These are phyloP conservation scores for Verticillium albo-atrum DNA, from an alignment of 2,329 filamentous ascomycete species.

Conservation along the genomic window DNA sequence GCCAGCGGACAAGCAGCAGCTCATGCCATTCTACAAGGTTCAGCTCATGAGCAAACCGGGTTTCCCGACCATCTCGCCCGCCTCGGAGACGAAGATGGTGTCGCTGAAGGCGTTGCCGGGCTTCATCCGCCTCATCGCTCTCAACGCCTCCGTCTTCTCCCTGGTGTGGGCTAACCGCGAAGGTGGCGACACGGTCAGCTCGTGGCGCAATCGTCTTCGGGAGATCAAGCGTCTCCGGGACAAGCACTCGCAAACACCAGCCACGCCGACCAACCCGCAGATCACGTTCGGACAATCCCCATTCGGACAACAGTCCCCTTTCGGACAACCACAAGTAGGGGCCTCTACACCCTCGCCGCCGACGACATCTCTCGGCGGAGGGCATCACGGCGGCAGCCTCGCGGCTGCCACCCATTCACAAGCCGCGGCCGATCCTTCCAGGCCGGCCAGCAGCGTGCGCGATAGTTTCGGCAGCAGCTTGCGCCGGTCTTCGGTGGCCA, in stretches of 20 bases:
- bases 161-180: conserved; percentile 79
- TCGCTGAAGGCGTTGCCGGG: conserved; percentile 75
- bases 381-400: conserved; percentile 12
- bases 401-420: neutral
- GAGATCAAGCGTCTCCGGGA: conserved; percentile 82
- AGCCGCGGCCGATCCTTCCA: conserved; percentile 22
- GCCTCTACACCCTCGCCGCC: conserved; percentile 20
- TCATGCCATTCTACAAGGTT: conserved; percentile 72
- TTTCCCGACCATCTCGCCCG: conserved; percentile 88
- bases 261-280: conserved; percentile 21
- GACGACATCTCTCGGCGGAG: conserved; percentile 23
- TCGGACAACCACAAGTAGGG: conserved; percentile 21
- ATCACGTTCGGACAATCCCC: conserved; percentile 17
- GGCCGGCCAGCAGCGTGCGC: conserved; percentile 46
- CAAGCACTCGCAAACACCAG: conserved; percentile 45
- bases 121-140: conserved; percentile 81
- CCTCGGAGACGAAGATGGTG: conserved; percentile 84
- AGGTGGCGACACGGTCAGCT: conserved; percentile 78
- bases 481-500: conserved; percentile 59
- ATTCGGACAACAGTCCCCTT: conserved; percentile 31
- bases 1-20: conserved; percentile 26
- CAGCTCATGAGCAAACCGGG: conserved; percentile 83
- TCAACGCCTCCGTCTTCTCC: conserved; percentile 92
- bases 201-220: conserved; percentile 82
- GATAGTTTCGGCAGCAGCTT: conserved; percentile 58